These are phyloP conservation scores for Pseudopithomyces chartarum DNA, from an alignment of 2,329 filamentous ascomycete species.

Conservation along the genomic window DNA sequence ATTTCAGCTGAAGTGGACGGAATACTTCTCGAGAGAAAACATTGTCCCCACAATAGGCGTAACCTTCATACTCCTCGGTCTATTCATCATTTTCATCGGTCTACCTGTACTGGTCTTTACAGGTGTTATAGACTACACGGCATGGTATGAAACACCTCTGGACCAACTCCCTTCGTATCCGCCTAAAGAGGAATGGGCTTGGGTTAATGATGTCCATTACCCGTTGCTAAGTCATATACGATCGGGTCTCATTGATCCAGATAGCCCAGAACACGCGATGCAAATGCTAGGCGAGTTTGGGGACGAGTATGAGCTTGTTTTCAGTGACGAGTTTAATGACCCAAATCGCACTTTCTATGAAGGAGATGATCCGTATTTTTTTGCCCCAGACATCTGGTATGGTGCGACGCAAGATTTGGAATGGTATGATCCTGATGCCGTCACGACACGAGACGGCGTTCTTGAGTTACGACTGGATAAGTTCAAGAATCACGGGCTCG, in stretches of 20 bases:
- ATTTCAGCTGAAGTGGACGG: conserved; percentile 49
- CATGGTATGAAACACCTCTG: conserved; percentile 47
- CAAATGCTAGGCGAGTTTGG: conserved; percentile 53
- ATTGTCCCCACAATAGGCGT: conserved; percentile 51
- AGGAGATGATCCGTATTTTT: conserved; percentile 63
- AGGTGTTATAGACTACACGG: conserved; percentile 47
- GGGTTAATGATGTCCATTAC: conserved; percentile 55
- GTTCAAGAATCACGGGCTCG: conserved; percentile 52
- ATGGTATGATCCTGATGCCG: conserved; percentile 59
- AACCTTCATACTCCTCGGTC: conserved; percentile 52
- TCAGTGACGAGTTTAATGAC: conserved; percentile 63
- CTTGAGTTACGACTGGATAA: conserved; percentile 53
- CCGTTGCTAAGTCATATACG: conserved; percentile 56
- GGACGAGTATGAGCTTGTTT: conserved; percentile 55
- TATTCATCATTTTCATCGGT: conserved; percentile 57
- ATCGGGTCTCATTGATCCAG: conserved; percentile 56
- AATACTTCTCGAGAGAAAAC: conserved; percentile 52
- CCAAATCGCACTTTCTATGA: conserved; percentile 60
- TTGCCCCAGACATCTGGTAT: conserved; percentile 60
- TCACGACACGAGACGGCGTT: conserved; percentile 55
- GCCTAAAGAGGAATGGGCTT: conserved; percentile 47
- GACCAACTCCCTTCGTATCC: conserved; percentile 44
- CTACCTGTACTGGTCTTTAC: conserved; percentile 56
- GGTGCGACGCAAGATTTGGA: conserved; percentile 57
- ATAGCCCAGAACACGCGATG: conserved; percentile 55